Percentiles rank a stretch among this genome's conserved stretches.
These are phyloP conservation scores for Xylariaceae sp. DNA, from an alignment of 2,329 filamentous ascomycete species.

Conservation along the genomic window DNA sequence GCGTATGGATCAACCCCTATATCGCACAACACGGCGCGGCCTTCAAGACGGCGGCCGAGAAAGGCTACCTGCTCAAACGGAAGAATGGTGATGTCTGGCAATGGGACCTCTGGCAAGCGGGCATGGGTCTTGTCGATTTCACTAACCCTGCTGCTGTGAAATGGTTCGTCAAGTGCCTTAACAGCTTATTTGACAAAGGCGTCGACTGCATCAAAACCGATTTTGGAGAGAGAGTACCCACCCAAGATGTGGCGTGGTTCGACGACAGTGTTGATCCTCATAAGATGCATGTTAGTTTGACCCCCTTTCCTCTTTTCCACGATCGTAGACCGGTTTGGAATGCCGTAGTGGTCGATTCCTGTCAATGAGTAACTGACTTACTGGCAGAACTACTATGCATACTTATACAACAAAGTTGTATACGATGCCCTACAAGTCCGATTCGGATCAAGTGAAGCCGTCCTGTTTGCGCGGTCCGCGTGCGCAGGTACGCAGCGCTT, in stretches of 20 bases:
- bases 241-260: slow-evolving; percentile 59
- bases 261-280: slow-evolving; percentile 52
- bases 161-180: slow-evolving; percentile 61
- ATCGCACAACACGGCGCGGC: slow-evolving; percentile 63
- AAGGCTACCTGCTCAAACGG: slow-evolving; percentile 64
- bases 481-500: slow-evolving; percentile 65
- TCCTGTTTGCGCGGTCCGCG: slow-evolving; percentile 62
- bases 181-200: slow-evolving; percentile 60
- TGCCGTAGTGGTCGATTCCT: neutral
- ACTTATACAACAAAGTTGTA: slow-evolving; percentile 65
- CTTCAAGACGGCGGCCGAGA: slow-evolving; percentile 58
- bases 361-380: neutral
- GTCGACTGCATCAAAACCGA: slow-evolving; percentile 72
- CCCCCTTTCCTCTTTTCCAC: neutral
- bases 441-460: slow-evolving; percentile 49
- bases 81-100: slow-evolving; percentile 67
- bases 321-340: neutral
- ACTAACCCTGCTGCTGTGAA: slow-evolving; percentile 63
- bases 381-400: slow-evolving; percentile 63
- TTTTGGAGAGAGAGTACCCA: slow-evolving; percentile 68
- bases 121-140: slow-evolving; percentile 70
- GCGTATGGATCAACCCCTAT: slow-evolving; percentile 74
- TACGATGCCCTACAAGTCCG: slow-evolving; percentile 58
- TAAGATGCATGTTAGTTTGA: slow-evolving; percentile 56
- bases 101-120: slow-evolving; percentile 73